These are phyloP conservation scores for Calocybe gangraenosa DNA, from an alignment of 768 basidiomycete genomes.

Conservation along the genomic window DNA sequence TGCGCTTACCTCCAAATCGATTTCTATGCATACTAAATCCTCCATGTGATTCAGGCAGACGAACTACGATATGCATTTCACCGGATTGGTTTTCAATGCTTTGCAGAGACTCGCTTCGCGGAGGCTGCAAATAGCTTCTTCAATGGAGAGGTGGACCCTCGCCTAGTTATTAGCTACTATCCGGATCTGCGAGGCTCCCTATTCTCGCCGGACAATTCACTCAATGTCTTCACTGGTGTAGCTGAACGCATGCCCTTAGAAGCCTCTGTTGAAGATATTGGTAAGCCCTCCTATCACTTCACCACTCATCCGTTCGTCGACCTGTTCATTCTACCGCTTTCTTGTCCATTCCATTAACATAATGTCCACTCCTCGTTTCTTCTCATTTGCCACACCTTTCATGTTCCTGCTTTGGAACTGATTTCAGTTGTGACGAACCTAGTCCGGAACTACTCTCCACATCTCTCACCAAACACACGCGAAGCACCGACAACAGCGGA, in stretches of 20 bases:
- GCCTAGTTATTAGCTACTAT: slow-evolving; percentile 77
- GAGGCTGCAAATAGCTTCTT: slow-evolving; percentile 78
- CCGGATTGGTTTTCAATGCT: slow-evolving; percentile 74
- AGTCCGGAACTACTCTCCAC: slow-evolving; percentile 90
- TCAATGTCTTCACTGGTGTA: slow-evolving; percentile 75
- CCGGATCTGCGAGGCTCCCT: slow-evolving; percentile 69
- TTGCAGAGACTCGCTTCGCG: slow-evolving; percentile 77
- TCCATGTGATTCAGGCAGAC: slow-evolving; percentile 39
- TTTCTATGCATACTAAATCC: neutral
- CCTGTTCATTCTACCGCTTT: slow-evolving; percentile 18
- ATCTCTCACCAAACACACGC: slow-evolving; percentile 67
- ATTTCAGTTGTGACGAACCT: slow-evolving; percentile 83
- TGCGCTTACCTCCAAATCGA: slow-evolving; percentile 17
- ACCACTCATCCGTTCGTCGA: slow-evolving; percentile 2
- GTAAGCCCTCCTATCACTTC: slow-evolving; percentile 51
- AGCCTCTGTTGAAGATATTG: slow-evolving; percentile 73
- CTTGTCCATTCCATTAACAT: slow-evolving; percentile 21
- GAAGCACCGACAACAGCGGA: slow-evolving; percentile 68
- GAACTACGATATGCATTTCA: slow-evolving; percentile 79
- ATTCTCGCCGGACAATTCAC: slow-evolving; percentile 47
- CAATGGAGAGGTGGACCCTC: slow-evolving; percentile 79
- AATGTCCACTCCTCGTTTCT: slow-evolving; percentile 16
- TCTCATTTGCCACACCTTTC: slow-evolving; percentile 24
- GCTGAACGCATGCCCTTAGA: slow-evolving; percentile 67
- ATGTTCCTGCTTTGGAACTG: slow-evolving; percentile 57